These are phyloP conservation scores for Magnolia officinalis DNA, from an alignment of 164 flowering plant species.

Conservation along the genomic window DNA sequence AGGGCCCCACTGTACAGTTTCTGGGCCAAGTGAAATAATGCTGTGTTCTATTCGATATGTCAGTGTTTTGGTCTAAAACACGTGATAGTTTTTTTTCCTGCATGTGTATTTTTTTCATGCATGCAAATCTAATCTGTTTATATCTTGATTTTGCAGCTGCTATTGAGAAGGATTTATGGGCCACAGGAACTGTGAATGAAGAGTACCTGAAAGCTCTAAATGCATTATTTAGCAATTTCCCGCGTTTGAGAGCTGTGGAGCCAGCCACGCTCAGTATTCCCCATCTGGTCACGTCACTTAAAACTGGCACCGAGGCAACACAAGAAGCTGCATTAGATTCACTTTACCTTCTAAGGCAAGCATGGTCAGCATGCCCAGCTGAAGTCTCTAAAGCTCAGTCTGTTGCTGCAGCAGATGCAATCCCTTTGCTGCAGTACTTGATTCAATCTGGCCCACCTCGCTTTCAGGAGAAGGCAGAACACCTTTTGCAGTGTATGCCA, in stretches of 20 bases:
- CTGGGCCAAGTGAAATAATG: too few relatives aligned
- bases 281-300: slow-evolving; percentile 86
- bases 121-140: slow-evolving; percentile 1
- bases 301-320: slow-evolving; percentile 84
- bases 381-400: slow-evolving; percentile 95
- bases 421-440: slow-evolving; percentile 84
- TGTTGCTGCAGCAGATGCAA: slow-evolving; percentile 93
- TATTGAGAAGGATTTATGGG: slow-evolving; percentile 93
- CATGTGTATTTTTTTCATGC: not conserved
- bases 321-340: slow-evolving; percentile 98
- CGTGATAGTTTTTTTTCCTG: not conserved
- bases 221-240: slow-evolving; percentile 81
- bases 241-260: slow-evolving; percentile 92
- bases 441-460: slow-evolving; percentile 96
- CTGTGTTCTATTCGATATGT: too few relatives aligned
- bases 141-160: slow-evolving; percentile 56
- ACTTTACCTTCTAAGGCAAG: slow-evolving; percentile 86
- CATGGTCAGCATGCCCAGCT: slow-evolving; percentile 98
- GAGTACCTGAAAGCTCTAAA: slow-evolving; percentile 86
- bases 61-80: too few relatives aligned
- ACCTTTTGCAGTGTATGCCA: slow-evolving; percentile 91
- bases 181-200: slow-evolving; percentile 80
- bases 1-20: too few relatives aligned
- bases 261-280: slow-evolving; percentile 97
- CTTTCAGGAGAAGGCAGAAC: slow-evolving; percentile 95